Evolutionary conservation across 2,329 filamentous ascomycete genomes (phyloP).

Genomic region (Cadophora sp.): DNA sequence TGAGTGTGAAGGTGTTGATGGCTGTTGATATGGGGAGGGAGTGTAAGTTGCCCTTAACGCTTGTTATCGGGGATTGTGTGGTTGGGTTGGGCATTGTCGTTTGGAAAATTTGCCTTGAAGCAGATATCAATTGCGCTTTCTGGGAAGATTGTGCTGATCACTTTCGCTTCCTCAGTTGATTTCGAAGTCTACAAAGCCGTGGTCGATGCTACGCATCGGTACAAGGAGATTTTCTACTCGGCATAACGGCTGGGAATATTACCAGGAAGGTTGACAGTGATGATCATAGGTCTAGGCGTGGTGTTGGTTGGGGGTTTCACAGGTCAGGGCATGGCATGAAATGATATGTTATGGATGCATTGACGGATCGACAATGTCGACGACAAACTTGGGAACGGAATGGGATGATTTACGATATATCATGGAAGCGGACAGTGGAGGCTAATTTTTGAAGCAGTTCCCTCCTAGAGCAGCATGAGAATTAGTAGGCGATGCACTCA

Average conservation of each 20-base stretch:
- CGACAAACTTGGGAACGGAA: background rate
- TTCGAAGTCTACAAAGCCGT: constrained; percentile 77
- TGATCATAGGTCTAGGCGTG: too few relatives aligned
- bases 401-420: background rate
- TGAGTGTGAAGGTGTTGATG: constrained; percentile 73
- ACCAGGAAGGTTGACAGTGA: too few relatives aligned
- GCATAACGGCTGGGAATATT: background rate
- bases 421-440: background rate
- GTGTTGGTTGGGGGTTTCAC: background rate
- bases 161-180: constrained; percentile 58
- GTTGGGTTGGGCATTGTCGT: too few relatives aligned
- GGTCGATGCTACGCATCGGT: constrained; percentile 83
- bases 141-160: background rate
- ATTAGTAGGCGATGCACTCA: background rate
- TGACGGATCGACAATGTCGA: background rate
- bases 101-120: too few relatives aligned
- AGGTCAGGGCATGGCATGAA: background rate
- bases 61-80: too few relatives aligned
- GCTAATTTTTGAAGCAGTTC: background rate
- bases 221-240: constrained; percentile 79
- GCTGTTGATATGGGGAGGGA: constrained; percentile 74
- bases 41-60: constrained; percentile 64
- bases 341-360: background rate
- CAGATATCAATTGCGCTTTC: background rate
- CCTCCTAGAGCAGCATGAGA: background rate